Evolutionary conservation across 208 protist genomes (phyloP), one percentile per base, ranked within the genome.

Genomic region (Acanthamoeba quina): DNA sequence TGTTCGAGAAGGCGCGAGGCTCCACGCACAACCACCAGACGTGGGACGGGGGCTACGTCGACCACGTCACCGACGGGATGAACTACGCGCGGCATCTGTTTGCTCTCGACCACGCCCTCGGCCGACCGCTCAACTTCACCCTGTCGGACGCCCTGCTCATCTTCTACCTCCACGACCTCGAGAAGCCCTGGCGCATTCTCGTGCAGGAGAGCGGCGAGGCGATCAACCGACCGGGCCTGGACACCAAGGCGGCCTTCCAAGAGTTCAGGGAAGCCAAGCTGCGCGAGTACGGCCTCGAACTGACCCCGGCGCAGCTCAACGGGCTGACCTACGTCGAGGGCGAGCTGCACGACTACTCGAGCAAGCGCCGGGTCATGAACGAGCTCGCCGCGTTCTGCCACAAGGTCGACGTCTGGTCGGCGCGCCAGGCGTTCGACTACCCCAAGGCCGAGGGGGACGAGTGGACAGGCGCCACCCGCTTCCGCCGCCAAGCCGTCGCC

Each of bases 61-160:
- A 82, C 44, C 72, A 82, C 72, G 72, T 82, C n/a, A 82, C 72
- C 24, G 72, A 82, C 72, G 72, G 72, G 37, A 82, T 82, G 72
- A 82, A 82, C 72, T 82, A 82, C 24, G 72, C 72, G 17, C 72
- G 72, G 5, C 72, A 82, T 21, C 19, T 82, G 24, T 82, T 82
- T 29, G 72, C 72, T 15, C 72, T 82, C 15, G 72, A 82, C 72
- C 19, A 82, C 72, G 72, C 72, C 17, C 72, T 82, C 37, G 72
- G 72, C 41, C 72, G 72, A 54, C 72, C 72, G 5, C 72, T 82
- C 41, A 49, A 82, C 41, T 82, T 82, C 41, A 82, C 72, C 72
- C 17, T 82, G 41, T 82, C 72, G 21, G 72, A 82, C 26, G 72
- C 72, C 2, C 31, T 82, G 72, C 72, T 82, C 24, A 82, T 82